Percentiles rank a stretch among this genome's conserved stretches.
Conservation (phyloP, 495 filamentous ascomycete species). For the Neurospora tetraspora region DNA sequence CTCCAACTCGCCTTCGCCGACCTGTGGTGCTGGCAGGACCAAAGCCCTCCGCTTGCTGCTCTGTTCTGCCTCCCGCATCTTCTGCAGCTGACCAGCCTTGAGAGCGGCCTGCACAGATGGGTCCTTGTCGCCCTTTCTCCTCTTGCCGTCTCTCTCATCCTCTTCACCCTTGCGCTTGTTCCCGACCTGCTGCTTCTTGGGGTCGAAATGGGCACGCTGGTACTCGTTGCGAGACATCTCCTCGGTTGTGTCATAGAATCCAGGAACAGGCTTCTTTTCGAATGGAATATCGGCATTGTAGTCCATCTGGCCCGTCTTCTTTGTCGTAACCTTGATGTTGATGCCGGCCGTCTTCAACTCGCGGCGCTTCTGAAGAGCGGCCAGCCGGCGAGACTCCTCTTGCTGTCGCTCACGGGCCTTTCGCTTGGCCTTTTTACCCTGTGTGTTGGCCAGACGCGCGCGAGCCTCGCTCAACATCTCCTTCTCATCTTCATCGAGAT, state of each 20-base stretch:
- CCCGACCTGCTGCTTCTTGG: slow-evolving; percentile 88
- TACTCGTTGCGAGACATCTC: slow-evolving; percentile 75
- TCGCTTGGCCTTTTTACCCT: slow-evolving; percentile 97
- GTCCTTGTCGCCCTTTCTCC: slow-evolving; percentile 76
- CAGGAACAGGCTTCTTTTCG: slow-evolving; percentile 79
- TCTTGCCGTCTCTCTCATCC: slow-evolving; percentile 72
- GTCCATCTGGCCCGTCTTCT: slow-evolving; percentile 95
- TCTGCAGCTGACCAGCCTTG: slow-evolving; percentile 92
- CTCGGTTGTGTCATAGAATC: slow-evolving; percentile 88
- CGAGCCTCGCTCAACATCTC: slow-evolving; percentile 98
- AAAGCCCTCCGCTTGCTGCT: slow-evolving; percentile 81
- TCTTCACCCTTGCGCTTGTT: slow-evolving; percentile 90
- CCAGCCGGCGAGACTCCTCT: slow-evolving; percentile 84
- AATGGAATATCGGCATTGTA: slow-evolving; percentile 99
- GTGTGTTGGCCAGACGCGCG: slow-evolving; percentile 90
- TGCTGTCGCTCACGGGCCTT: slow-evolving; percentile 94
- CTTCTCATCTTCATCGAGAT: slow-evolving; percentile 97
- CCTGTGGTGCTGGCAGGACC: slow-evolving; percentile 77
- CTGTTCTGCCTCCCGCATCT: slow-evolving; percentile 90
- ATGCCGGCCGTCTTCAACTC: slow-evolving; percentile 97
- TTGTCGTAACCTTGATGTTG: slow-evolving; percentile 91
- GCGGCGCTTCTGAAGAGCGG: slow-evolving; percentile 85
- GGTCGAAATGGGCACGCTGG: slow-evolving; percentile 82
- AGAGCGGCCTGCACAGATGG: slow-evolving; percentile 77
- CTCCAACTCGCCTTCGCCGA: slow-evolving; percentile 85